Percentiles rank a stretch among this genome's conserved stretches.
phyloP scores from a whole-genome alignment of 441 rosid genomes.

The Manihot esculenta region DNA sequence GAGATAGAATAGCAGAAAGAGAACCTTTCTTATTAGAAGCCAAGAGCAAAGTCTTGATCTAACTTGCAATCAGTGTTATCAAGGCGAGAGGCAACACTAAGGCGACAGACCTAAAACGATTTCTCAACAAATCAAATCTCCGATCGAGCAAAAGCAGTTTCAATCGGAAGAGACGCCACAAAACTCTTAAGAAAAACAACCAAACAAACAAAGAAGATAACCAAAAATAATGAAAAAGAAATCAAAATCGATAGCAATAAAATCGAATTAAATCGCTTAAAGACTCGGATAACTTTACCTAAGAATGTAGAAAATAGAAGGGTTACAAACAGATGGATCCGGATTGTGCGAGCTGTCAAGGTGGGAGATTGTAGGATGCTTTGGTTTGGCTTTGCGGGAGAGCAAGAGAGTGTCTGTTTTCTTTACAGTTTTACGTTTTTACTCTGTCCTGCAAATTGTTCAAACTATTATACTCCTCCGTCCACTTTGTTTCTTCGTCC shows the following conservation, averaged over 20 bases:
- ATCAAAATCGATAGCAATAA: background rate
- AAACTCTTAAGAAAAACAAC: background rate
- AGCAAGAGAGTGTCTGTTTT: background rate
- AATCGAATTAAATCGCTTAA: background rate
- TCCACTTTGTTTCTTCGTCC: no score
- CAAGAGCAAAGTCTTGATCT: no score
- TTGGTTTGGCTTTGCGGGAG: no score
- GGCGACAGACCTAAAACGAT: conserved; percentile 11
- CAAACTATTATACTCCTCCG: no score
- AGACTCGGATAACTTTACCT: background rate
- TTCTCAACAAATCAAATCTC: background rate
- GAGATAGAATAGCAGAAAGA: no score
- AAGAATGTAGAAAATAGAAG: background rate
- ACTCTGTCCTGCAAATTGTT: no score
- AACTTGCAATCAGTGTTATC: no score
- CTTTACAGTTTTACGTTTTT: background rate
- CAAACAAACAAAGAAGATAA: no score
- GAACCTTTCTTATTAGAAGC: no score
- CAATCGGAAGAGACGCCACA: background rate
- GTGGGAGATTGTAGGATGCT: no score
- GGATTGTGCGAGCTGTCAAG: no score
- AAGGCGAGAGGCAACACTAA: no score
- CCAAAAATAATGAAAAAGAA: background rate
- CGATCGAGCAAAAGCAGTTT: background rate
- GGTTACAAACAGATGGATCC: background rate